Percentiles rank a stretch among this genome's conserved stretches.
Evolutionary conservation across 441 rosid genomes (phyloP).

Genomic region (Monsonia emarginata): DNA sequence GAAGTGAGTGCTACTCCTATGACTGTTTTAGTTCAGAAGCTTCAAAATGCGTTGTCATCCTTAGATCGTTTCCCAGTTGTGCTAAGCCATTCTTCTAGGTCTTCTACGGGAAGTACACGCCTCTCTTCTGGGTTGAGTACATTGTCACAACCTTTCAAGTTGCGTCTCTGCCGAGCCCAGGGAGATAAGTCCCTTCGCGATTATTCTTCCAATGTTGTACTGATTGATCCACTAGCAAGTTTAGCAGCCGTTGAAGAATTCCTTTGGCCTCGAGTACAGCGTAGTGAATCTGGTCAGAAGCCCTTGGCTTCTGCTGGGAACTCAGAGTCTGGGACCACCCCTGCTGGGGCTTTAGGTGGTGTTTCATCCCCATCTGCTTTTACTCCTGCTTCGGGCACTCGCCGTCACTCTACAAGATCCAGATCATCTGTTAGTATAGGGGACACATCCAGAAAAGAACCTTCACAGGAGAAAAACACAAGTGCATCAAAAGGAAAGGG

Average conservation of each 20-base stretch:
- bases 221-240: conserved; percentile 96
- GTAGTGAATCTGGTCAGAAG: conserved; percentile 77
- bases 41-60: conserved; percentile 89
- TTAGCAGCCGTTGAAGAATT: conserved; percentile 92
- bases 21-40: conserved; percentile 90
- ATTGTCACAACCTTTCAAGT: conserved; percentile 85
- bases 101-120: conserved; percentile 83
- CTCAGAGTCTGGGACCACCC: conserved; percentile 53
- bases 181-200: conserved; percentile 93
- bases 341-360: conserved; percentile 47
- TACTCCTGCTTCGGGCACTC: conserved; percentile 56
- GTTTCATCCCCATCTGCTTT: conserved; percentile 67
- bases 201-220: conserved; percentile 88
- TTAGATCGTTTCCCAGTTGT: conserved; percentile 96
- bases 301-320: conserved; percentile 52
- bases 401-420: conserved; percentile 76
- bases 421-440: conserved; percentile 77
- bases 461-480: conserved; percentile 58
- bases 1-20: conserved; percentile 50
- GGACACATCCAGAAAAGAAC: conserved; percentile 57
- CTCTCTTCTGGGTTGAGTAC: conserved; percentile 96
- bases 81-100: conserved; percentile 83
- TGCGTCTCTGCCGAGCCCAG: conserved; percentile 91
- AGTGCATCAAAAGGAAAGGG: conserved; percentile 91
- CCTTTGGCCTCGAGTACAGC: conserved; percentile 96